Conservation (phyloP, 176 grass and related monocot species). For the Carex littledalei region DNA sequence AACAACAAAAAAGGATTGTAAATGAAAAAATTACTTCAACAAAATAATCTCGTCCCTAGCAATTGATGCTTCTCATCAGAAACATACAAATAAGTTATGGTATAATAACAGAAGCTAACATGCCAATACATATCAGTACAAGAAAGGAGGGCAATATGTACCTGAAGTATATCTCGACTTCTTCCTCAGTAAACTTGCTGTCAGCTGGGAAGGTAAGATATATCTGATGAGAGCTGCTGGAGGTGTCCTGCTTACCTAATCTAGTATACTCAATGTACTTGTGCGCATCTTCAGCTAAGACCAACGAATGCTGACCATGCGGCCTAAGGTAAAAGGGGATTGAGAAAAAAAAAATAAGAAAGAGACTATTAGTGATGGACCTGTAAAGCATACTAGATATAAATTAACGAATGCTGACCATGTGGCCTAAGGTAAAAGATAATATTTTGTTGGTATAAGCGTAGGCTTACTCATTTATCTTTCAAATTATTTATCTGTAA, state of each 20-base stretch:
- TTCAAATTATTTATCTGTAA: background rate
- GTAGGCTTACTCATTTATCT: background rate
- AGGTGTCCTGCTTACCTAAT: conserved; percentile 27
- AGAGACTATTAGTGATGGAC: background rate
- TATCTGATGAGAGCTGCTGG: conserved; percentile 65
- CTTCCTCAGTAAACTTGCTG: conserved; percentile 67
- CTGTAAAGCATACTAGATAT: no score
- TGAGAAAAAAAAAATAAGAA: background rate
- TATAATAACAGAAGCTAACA: background rate
- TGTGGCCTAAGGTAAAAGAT: conserved; percentile 44
- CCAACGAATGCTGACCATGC: conserved; percentile 75
- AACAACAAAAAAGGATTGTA: background rate
- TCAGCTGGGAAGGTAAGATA: conserved; percentile 89
- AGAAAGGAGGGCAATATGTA: background rate
- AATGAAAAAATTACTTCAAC: background rate
- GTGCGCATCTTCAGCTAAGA: conserved; percentile 59
- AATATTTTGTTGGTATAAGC: background rate
- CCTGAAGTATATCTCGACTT: conserved; percentile 74
- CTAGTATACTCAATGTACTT: conserved; percentile 42
- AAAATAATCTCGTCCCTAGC: background rate
- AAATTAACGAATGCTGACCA: conserved; percentile 59
- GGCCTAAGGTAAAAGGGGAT: conserved; percentile 37
- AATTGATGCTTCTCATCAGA: background rate
- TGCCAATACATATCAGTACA: background rate
- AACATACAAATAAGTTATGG: no score